These are phyloP conservation scores for Curvularia verruculosa DNA, from an alignment of 2,329 filamentous ascomycete species.

Conservation along the genomic window DNA sequence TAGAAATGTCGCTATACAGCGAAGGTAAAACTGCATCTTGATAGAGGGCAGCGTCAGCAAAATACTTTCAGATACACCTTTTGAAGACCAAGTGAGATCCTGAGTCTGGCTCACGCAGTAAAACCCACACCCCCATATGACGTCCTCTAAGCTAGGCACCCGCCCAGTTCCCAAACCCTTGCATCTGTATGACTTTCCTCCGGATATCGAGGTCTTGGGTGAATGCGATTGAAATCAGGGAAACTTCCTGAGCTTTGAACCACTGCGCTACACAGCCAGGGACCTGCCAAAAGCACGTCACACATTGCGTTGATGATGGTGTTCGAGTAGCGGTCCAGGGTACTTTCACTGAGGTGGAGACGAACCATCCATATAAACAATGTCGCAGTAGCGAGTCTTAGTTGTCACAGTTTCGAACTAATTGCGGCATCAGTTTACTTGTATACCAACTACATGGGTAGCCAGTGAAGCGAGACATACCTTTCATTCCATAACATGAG, in stretches of 20 bases:
- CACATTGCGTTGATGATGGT: slow-evolving; percentile 23
- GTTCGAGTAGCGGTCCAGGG: slow-evolving; percentile 14
- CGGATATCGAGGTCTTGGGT: slow-evolving; percentile 28
- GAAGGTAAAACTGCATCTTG: slow-evolving; percentile 21
- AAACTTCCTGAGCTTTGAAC: slow-evolving; percentile 22
- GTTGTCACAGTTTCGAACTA: slow-evolving; percentile 19
- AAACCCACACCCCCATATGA: slow-evolving; percentile 18
- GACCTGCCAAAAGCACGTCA: slow-evolving; percentile 20
- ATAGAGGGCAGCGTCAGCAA: neutral
- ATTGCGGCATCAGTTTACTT: neutral
- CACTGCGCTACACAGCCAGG: slow-evolving; percentile 23
- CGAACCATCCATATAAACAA: slow-evolving; percentile 21
- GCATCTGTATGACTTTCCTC: slow-evolving; percentile 18
- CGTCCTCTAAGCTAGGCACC: slow-evolving; percentile 12
- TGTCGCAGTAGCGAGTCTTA: slow-evolving; percentile 18
- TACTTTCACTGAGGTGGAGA: slow-evolving; percentile 8
- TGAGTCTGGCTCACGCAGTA: slow-evolving; percentile 18
- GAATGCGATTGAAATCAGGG: slow-evolving; percentile 21
- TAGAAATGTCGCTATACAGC: slow-evolving; percentile 20
- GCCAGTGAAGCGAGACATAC: neutral
- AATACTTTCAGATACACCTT: too few relatives aligned
- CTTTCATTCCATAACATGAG: slow-evolving; percentile 29
- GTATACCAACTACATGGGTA: neutral
- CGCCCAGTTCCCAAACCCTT: neutral
- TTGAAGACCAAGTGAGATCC: neutral